Percentiles rank a stretch among this genome's conserved stretches.
These are phyloP conservation scores for Talaromyces funiculosus DNA, from an alignment of 2,329 filamentous ascomycete genomes.

Conservation along the genomic window DNA sequence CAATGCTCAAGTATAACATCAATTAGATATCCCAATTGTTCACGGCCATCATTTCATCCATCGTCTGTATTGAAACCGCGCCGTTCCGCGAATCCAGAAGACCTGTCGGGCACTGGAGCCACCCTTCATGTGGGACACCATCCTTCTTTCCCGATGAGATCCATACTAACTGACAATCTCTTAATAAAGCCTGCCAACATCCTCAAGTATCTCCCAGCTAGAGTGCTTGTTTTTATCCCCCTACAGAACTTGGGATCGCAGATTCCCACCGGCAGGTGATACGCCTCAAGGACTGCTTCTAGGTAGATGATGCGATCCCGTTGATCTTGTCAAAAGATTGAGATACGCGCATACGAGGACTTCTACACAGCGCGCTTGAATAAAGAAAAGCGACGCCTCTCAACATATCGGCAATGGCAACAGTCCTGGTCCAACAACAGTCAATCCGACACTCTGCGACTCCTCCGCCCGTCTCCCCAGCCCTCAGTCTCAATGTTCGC, in stretches of 20 bases:
- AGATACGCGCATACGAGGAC: background rate
- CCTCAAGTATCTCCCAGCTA: no score
- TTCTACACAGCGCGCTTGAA: background rate
- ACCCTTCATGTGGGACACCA: constrained; percentile 7
- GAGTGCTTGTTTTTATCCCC: background rate
- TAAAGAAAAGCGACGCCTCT: background rate
- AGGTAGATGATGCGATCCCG: constrained; percentile 5
- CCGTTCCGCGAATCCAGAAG: background rate
- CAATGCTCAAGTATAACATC: background rate
- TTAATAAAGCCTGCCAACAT: background rate
- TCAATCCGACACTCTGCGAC: constrained; percentile 45
- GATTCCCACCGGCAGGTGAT: background rate
- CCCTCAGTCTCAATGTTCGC: constrained; percentile 53
- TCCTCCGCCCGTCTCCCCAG: constrained; percentile 44
- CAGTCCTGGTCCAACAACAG: constrained; percentile 44
- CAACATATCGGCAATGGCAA: constrained; percentile 33
- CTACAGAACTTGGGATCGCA: background rate
- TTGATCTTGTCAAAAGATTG: background rate
- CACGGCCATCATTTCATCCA: background rate
- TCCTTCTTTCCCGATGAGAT: constrained; percentile 6
- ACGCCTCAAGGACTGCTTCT: background rate
- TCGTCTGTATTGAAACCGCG: background rate
- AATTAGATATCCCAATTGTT: background rate
- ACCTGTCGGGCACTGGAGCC: background rate
- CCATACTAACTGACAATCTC: constrained; percentile 1